A percentile compares a stretch with the other conserved stretches of the same genome.
Evolutionary conservation across 2,329 filamentous ascomycete genomes (phyloP).

Genomic region (Rosellinia necatrix): DNA sequence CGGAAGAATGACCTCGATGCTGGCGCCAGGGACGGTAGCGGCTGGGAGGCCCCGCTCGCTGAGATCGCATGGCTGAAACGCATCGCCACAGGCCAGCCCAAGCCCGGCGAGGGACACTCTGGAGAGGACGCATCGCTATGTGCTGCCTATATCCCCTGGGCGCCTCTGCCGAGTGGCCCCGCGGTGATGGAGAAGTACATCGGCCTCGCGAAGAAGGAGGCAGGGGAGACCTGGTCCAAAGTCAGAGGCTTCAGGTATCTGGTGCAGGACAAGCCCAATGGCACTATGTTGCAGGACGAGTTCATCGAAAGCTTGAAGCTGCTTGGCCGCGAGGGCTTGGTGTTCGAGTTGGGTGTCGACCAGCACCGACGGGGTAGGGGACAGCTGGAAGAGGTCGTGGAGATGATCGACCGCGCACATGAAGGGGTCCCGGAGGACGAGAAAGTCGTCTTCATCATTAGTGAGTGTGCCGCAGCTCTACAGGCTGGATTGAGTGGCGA

Average conservation of each 20-base stretch:
- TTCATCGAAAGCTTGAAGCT: slow-evolving; percentile 71
- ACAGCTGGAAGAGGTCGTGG: slow-evolving; percentile 72
- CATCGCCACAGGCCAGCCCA: slow-evolving; percentile 65
- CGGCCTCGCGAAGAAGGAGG: slow-evolving; percentile 59
- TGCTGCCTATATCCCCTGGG: slow-evolving; percentile 79
- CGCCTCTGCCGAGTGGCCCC: slow-evolving; percentile 72
- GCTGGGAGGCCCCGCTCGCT: slow-evolving; percentile 70
- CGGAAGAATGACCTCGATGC: slow-evolving; percentile 64
- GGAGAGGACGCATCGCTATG: slow-evolving; percentile 59
- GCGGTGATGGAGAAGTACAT: slow-evolving; percentile 69
- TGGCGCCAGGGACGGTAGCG: slow-evolving; percentile 51
- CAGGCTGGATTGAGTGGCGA: not conserved
- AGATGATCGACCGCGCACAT: slow-evolving; percentile 72
- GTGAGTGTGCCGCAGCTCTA: slow-evolving; percentile 51
- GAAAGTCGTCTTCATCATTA: slow-evolving; percentile 70
- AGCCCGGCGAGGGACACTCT: slow-evolving; percentile 62
- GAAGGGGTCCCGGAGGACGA: slow-evolving; percentile 62
- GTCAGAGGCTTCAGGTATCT: slow-evolving; percentile 83
- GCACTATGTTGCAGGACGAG: slow-evolving; percentile 64
- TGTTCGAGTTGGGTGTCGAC: slow-evolving; percentile 86
- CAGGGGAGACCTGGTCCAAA: slow-evolving; percentile 67
- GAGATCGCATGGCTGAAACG: slow-evolving; percentile 73
- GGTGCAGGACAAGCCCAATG: slow-evolving; percentile 74
- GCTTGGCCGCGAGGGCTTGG: slow-evolving; percentile 65
- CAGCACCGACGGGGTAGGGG: slow-evolving; percentile 74